Evolutionary conservation across 2,329 filamentous ascomycete species (phyloP).

Genomic region (Trichoderma aggressivum): DNA sequence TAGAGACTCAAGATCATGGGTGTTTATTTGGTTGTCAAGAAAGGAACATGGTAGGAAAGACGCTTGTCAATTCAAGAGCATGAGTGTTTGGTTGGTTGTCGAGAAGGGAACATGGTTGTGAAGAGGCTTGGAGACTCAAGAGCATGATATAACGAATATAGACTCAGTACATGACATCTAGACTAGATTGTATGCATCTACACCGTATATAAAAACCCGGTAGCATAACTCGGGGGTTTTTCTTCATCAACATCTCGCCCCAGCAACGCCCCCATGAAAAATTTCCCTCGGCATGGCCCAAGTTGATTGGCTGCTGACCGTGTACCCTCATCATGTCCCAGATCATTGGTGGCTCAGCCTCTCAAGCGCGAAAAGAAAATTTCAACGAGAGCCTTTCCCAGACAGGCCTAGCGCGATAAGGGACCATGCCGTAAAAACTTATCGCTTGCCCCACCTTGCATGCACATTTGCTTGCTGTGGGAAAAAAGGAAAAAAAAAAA

Average conservation of each 20-base stretch:
- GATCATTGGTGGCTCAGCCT: neutral
- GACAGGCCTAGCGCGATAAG: neutral
- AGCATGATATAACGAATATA: neutral
- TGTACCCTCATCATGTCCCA: neutral
- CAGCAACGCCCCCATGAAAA: slow-evolving; percentile 1
- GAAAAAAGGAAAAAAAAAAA: no score
- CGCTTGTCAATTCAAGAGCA: no score
- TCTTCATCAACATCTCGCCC: neutral
- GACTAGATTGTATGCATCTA: neutral
- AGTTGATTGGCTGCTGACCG: neutral
- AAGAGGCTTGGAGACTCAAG: neutral
- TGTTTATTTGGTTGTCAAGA: neutral
- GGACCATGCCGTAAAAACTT: slow-evolving; percentile 2
- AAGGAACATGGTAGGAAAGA: neutral
- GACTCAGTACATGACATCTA: neutral
- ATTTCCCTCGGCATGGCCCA: neutral
- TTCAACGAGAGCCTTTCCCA: slow-evolving; percentile 16
- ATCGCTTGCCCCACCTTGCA: slow-evolving; percentile 17
- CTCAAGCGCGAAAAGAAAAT: slow-evolving; percentile 16
- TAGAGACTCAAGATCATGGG: no score
- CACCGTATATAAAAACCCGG: neutral
- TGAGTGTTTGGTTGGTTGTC: no score
- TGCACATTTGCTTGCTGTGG: slow-evolving; percentile 15
- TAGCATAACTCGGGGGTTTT: neutral
- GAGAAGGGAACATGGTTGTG: no score